These are phyloP conservation scores for Stylonectria norvegica DNA, from an alignment of 2,329 filamentous ascomycete species.

Conservation along the genomic window DNA sequence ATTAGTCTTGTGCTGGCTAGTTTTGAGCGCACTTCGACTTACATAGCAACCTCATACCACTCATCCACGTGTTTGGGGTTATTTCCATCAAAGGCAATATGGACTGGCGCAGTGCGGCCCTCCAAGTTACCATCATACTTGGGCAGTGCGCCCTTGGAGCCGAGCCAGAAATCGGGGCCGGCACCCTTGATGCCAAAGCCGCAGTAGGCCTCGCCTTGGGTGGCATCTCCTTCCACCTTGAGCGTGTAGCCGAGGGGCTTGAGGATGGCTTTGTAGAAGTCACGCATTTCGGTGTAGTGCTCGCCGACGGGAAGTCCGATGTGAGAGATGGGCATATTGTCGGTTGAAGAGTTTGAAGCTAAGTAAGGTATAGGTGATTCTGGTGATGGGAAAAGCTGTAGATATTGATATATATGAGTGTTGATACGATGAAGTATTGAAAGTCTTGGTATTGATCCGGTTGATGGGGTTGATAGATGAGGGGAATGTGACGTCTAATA, in stretches of 20 bases:
- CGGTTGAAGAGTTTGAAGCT: not conserved
- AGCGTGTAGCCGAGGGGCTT: constrained; percentile 24
- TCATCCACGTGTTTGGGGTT: constrained; percentile 19
- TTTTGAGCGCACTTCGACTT: constrained; percentile 5
- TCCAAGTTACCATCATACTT: constrained; percentile 24
- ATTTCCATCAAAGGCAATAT: constrained; percentile 21
- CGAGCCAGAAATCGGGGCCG: constrained; percentile 25
- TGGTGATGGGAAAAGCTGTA: no score
- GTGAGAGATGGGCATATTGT: constrained; percentile 22
- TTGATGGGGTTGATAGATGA: no score
- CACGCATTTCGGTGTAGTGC: constrained; percentile 25
- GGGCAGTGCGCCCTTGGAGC: constrained; percentile 13
- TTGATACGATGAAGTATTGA: no score
- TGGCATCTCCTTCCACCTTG: constrained; percentile 12
- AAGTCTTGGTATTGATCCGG: no score
- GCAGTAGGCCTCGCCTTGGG: constrained; percentile 18
- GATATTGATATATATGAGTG: no score
- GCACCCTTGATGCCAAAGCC: constrained; percentile 18
- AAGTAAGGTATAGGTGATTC: no score
- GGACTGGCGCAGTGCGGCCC: constrained; percentile 18
- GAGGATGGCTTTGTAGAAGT: constrained; percentile 28
- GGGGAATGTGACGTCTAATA: no score
- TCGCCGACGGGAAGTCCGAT: constrained; percentile 22
- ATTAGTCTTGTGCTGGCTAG: not conserved
- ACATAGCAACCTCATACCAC: constrained; percentile 26